Evolutionary conservation across 306 rosid genomes (phyloP).

Genomic region (Citrullus colocynthis): DNA sequence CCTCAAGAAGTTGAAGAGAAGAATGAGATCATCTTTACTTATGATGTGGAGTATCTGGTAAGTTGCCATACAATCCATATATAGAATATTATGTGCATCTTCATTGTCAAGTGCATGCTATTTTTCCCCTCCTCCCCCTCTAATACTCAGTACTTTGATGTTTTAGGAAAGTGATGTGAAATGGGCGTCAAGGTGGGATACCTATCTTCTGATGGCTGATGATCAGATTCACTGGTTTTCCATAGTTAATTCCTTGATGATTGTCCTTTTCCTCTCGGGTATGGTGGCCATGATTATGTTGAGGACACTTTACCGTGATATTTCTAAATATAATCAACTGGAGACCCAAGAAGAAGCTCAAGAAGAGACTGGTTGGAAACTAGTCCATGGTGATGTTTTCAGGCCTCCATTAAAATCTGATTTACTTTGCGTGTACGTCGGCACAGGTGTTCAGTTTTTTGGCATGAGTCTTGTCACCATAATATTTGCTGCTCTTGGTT

Average conservation of each 20-base stretch:
- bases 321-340: constrained; percentile 80
- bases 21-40: constrained; percentile 68
- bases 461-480: constrained; percentile 86
- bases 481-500: constrained; percentile 82
- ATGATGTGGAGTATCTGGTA: constrained; percentile 87
- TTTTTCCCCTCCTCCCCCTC: not conserved
- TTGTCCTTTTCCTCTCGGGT: constrained; percentile 80
- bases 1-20: constrained; percentile 86
- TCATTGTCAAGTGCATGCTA: not conserved
- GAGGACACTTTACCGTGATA: constrained; percentile 92
- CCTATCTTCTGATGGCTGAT: constrained; percentile 92
- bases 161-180: constrained; percentile 76
- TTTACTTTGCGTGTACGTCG: constrained; percentile 65
- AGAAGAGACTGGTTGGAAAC: constrained; percentile 92
- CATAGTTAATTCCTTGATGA: constrained; percentile 76
- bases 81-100: not conserved
- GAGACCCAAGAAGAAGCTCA: constrained; percentile 93
- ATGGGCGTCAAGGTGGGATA: constrained; percentile 98
- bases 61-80: constrained; percentile 12
- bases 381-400: constrained; percentile 78
- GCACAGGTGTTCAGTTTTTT: constrained; percentile 85
- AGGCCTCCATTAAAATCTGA: constrained; percentile 72
- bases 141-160: constrained; percentile 7
- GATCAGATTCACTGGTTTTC: constrained; percentile 98
- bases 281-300: constrained; percentile 98